Conservation (phyloP, 495 filamentous ascomycete genomes). For the Daldinia vernicosa region DNA sequence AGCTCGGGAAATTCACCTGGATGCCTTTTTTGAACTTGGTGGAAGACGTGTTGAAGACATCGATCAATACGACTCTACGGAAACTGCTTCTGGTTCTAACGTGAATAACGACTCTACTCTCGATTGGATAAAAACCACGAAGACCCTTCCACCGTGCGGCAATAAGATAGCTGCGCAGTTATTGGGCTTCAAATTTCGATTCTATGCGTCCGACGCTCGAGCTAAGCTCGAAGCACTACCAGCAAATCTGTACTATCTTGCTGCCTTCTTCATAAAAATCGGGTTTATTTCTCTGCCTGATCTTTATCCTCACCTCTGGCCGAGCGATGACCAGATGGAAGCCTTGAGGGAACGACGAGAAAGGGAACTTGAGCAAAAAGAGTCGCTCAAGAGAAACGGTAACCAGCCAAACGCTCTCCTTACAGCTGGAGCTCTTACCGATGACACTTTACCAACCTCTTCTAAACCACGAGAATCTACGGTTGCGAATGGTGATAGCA, state of each 20-base stretch:
- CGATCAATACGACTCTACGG: conserved; percentile 57
- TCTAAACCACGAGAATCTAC: conserved; percentile 48
- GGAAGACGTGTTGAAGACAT: conserved; percentile 63
- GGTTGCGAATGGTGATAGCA: conserved; percentile 38
- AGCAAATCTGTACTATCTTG: conserved; percentile 88
- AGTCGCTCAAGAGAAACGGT: conserved; percentile 68
- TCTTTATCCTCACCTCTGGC: conserved; percentile 91
- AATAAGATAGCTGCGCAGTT: conserved; percentile 93
- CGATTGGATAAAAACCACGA: conserved; percentile 79
- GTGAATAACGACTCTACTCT: conserved; percentile 53
- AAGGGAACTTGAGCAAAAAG: conserved; percentile 82
- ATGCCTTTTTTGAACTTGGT: conserved; percentile 89
- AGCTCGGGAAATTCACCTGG: conserved; percentile 76
- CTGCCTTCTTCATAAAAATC: conserved; percentile 92
- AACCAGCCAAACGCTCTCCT: conserved; percentile 84
- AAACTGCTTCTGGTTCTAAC: conserved; percentile 52
- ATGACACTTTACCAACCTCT: conserved; percentile 65
- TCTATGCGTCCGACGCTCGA: conserved; percentile 82
- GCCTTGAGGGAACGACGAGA: conserved; percentile 68
- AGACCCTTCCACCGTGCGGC: conserved; percentile 81
- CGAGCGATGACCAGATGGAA: conserved; percentile 83
- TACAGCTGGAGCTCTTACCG: conserved; percentile 85
- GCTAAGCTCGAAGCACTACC: conserved; percentile 74
- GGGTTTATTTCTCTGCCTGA: conserved; percentile 96
- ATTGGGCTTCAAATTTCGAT: conserved; percentile 96